Evolutionary conservation across 2,329 filamentous ascomycete species (phyloP), one percentile per base, ranked within the genome.

Genomic region (Diaporthe citri): DNA sequence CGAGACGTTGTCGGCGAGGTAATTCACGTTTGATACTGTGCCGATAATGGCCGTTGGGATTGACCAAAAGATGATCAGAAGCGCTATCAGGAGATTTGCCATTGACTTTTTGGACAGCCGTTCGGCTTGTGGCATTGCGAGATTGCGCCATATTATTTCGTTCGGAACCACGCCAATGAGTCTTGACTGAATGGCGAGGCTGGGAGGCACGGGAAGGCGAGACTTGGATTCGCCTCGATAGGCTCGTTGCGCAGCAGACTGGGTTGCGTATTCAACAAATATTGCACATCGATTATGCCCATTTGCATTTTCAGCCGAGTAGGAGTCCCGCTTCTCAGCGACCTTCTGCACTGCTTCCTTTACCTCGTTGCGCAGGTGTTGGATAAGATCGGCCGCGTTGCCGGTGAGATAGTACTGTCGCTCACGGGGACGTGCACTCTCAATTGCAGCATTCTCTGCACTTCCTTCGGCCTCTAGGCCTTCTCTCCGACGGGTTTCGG

Each of bases 201-300:
- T 62, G 31, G 69, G 17, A 39, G 73, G 75, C 13, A 76, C 48
- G 39, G 94, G 92, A 73, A 94, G 90, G 82, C 97, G 94, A 34
- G 52, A 41, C 84, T 97, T 94, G 9, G 95, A 90, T 39, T 97
- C 87, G 28, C 91, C 93, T 83, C 98, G 96, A 83, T 90, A 97
- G 34, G 96, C 96, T 74, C 89, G 87, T 83, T 99, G 96, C 12
- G 97, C 97, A 76, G 95, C 94, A 34, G 92, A 90, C 81, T 97
- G 94, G 4, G 90, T 92, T 77, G 91, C 89, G 81, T 98, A 99
- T 81, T 98, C 96, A 77, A 99, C 94, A 80, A 99, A 98, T n/a
- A 97, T 93, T 4, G 95, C 93, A 52, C 75, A 73, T 57, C 73
- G 73, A 52, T 69, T 36, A 41, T 72, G 55, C 9, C 55, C 46